Percentiles rank a stretch among this genome's conserved stretches.
Evolutionary conservation across 2,329 filamentous ascomycete genomes (phyloP).

Genomic region (Paecilomyces formosus): DNA sequence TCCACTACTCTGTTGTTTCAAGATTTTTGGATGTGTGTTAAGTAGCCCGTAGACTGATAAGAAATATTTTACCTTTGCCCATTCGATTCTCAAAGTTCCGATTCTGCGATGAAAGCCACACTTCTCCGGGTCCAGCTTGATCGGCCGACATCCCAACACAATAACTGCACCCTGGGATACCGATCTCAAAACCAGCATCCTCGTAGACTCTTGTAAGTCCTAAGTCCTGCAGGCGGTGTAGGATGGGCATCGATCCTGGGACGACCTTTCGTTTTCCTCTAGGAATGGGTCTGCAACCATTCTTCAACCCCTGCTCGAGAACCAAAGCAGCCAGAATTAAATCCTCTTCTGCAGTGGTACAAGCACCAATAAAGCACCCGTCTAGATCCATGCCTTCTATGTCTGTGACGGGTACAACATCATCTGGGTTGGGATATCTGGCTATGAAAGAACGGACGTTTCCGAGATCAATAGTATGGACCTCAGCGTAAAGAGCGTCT

Average conservation of each 20-base stretch:
- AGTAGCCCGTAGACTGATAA: neutral
- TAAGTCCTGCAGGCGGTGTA: constrained; percentile 25
- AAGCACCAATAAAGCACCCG: constrained; percentile 42
- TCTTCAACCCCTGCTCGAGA: constrained; percentile 29
- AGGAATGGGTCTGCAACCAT: constrained; percentile 19
- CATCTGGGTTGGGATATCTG: constrained; percentile 36
- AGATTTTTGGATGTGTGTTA: neutral
- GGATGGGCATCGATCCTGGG: constrained; percentile 35
- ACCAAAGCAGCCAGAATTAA: constrained; percentile 37
- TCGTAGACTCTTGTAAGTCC: constrained; percentile 33
- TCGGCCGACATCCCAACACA: constrained; percentile 40
- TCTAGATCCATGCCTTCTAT: constrained; percentile 26
- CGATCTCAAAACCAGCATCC: constrained; percentile 35
- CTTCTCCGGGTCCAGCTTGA: constrained; percentile 32
- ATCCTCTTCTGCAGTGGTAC: constrained; percentile 41
- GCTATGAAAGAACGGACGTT: constrained; percentile 33
- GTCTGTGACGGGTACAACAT: constrained; percentile 36
- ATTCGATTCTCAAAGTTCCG: constrained; percentile 42
- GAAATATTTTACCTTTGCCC: constrained; percentile 26
- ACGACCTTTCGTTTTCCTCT: constrained; percentile 34
- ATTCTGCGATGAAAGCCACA: constrained; percentile 42
- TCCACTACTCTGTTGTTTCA: too few species aligned
- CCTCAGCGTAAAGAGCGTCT: constrained; percentile 31
- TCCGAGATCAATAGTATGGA: constrained; percentile 30
- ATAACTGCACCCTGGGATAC: constrained; percentile 38